A percentile compares a stretch with the other conserved stretches of the same genome.
Evolutionary conservation across 495 filamentous ascomycete genomes (phyloP).

Genomic region (Parmelia sp.): DNA sequence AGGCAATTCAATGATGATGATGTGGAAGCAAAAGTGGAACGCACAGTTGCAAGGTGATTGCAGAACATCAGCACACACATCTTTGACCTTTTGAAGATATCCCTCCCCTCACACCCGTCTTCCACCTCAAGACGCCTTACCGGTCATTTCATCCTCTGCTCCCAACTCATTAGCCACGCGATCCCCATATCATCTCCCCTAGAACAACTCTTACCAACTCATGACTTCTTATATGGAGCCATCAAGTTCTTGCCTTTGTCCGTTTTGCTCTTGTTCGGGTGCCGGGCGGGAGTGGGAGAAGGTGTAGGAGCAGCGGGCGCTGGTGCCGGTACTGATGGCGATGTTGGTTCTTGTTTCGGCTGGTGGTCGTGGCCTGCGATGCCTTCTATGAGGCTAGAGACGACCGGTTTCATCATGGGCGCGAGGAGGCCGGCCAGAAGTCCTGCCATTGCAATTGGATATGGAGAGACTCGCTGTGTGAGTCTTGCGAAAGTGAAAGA

Average conservation of each 20-base stretch:
- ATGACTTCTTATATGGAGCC: background rate
- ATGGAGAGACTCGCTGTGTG: background rate
- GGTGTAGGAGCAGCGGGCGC: constrained; percentile 6
- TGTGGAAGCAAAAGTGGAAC: too few relatives aligned
- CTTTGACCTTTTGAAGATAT: too few relatives aligned
- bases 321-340: background rate
- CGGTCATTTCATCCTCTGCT: background rate
- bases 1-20: too few relatives aligned
- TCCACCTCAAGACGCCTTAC: background rate
- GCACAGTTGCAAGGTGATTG: too few relatives aligned
- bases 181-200: background rate
- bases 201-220: background rate
- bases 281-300: background rate
- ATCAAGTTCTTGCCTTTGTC: background rate
- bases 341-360: background rate
- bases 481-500: too few relatives aligned
- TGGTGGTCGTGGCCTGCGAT: constrained; percentile 2
- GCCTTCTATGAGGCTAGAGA: constrained; percentile 1
- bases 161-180: background rate
- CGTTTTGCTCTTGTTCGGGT: background rate
- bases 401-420: constrained; percentile 7
- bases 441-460: constrained; percentile 14
- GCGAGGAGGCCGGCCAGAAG: constrained; percentile 8
- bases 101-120: too few relatives aligned
- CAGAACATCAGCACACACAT: too few relatives aligned